phyloP scores from a whole-genome alignment of 495 filamentous ascomycete species.

The Aspergillus heteromorphus region DNA sequence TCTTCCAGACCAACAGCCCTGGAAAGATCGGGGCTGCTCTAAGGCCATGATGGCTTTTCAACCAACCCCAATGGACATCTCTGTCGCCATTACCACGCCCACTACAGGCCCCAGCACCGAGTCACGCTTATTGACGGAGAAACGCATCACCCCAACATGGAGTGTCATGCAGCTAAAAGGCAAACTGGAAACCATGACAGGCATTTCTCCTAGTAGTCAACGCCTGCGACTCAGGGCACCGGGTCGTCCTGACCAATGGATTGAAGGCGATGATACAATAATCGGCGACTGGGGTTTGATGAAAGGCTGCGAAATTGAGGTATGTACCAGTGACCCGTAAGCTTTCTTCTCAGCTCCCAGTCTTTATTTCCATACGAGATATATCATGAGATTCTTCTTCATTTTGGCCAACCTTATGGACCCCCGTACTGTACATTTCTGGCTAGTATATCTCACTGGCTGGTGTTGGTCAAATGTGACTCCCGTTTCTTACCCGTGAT shows the following conservation, averaged over 20 bases:
- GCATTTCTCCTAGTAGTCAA: conserved; percentile 78
- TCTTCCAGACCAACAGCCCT: not conserved
- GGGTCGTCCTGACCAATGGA: conserved; percentile 34
- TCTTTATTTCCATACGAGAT: too few species aligned
- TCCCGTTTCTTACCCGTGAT: too few species aligned
- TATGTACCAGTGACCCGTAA: conserved; percentile 14
- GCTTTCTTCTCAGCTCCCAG: not conserved
- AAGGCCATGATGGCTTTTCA: conserved; percentile 40
- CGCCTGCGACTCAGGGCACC: conserved; percentile 48
- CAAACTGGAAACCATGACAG: conserved; percentile 91
- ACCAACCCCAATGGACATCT: conserved; percentile 69
- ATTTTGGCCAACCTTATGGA: too few species aligned
- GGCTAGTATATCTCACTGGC: too few species aligned
- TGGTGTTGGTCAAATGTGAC: not conserved
- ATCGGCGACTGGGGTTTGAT: conserved; percentile 38
- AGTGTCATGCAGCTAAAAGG: conserved; percentile 76
- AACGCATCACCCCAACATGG: conserved; percentile 90
- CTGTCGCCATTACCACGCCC: conserved; percentile 75
- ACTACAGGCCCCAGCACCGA: conserved; percentile 66
- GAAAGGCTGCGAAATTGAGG: conserved; percentile 42
- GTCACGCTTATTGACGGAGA: conserved; percentile 71
- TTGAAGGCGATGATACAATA: conserved; percentile 28
- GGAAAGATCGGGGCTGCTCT: not conserved
- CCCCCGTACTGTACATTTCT: too few species aligned
- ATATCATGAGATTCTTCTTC: too few species aligned